A percentile compares a stretch with the other conserved stretches of the same genome.
Evolutionary conservation across 2,329 filamentous ascomycete genomes (phyloP).

Genomic region (Fusarium sp.): DNA sequence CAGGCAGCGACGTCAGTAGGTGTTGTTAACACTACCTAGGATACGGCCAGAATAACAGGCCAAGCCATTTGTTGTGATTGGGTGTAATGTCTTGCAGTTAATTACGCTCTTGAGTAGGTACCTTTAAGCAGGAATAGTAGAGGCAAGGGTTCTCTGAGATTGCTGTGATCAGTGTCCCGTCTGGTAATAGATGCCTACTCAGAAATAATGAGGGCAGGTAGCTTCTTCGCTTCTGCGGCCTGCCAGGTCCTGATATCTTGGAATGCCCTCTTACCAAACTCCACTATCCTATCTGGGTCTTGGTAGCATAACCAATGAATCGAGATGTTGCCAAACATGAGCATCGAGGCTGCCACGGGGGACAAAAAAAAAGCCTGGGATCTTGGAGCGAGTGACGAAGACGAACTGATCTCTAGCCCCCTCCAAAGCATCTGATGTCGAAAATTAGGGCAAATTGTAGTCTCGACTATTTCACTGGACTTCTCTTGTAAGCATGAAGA

Average conservation of each 20-base stretch:
- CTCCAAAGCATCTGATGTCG: background rate
- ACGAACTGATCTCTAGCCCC: background rate
- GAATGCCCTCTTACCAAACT: background rate
- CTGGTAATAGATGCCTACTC: background rate
- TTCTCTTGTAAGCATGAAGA: background rate
- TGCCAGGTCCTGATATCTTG: background rate
- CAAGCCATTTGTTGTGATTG: background rate
- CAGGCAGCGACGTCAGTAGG: background rate
- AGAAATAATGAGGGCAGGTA: background rate
- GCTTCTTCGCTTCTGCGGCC: background rate
- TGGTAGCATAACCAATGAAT: background rate
- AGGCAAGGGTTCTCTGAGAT: background rate
- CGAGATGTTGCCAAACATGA: background rate
- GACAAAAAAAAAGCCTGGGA: background rate
- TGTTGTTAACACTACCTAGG: too few relatives aligned
- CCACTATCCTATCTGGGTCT: background rate
- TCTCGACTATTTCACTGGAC: background rate
- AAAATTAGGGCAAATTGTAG: background rate
- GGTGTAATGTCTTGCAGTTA: background rate
- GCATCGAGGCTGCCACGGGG: background rate
- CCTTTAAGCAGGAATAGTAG: background rate
- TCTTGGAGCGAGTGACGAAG: background rate
- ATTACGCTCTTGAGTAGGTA: background rate
- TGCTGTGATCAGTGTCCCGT: background rate
- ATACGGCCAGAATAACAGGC: too few relatives aligned